Evolutionary conservation across 805 yeast genomes (phyloP), one percentile per base, ranked within the genome.

Genomic region (Candida lessepsii): DNA sequence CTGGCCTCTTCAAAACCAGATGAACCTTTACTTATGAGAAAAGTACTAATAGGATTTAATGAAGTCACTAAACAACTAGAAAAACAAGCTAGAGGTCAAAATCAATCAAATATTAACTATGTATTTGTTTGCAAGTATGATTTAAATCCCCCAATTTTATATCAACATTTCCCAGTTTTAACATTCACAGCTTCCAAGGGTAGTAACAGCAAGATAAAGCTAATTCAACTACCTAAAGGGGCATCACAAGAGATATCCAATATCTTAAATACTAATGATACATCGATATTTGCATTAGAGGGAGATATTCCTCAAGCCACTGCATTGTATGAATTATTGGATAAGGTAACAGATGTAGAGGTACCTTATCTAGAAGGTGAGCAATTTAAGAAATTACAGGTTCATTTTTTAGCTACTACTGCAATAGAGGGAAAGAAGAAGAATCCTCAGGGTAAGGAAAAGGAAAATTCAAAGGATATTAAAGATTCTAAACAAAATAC

Each of bases 121-220:
- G 69, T 83, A 4, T 79, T 83, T 58, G 84, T 81, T 13, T 78
- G 86, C 47, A 80, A 75, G 47, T 57, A 63, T n/a, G 86, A 81
- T 43, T 67, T 74, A 3, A 56, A 59, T 9, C 79, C 86, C 1
- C 47, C 60, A 1, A 59, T 83, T 1, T 50, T 83, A 29, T 61
- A 75, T 4, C 71, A 75, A 44, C 82, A 76, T 35, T 67, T 83
- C 29, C 91, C 91, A 0, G 60, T 74, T 2, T 56, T 84, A 26
- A 57, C 78, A 18, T 71, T 60, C 39, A 63, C 77, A 18, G 71
- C 84, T 0, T 65, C 72, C 0, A 36, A 35, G 16, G 51, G 63
- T 0, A 28, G 43, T 2, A 45, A 46, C 3, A 45, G 49, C 4
- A 44, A 67, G n/a, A 79, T 79, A 3, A 81, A 78, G 44, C 59